These are phyloP conservation scores for Carex littledalei DNA, from an alignment of 176 grass and related monocot genomes.

Conservation along the genomic window DNA sequence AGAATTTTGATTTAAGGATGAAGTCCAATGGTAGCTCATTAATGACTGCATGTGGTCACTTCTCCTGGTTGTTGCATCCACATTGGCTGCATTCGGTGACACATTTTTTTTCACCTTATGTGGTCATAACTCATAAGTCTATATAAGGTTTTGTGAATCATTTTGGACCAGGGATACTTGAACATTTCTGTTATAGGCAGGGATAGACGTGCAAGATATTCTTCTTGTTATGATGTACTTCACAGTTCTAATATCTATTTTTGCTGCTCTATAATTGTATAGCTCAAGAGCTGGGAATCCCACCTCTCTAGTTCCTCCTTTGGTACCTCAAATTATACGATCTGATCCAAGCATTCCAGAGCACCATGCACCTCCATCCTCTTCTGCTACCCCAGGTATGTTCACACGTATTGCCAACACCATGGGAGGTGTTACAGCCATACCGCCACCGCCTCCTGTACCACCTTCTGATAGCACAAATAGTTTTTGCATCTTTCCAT, in stretches of 20 bases:
- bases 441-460: slow-evolving; percentile 29
- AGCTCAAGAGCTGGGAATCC: slow-evolving; percentile 70
- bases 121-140: not conserved
- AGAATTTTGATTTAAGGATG: not conserved
- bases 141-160: not conserved
- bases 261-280: slow-evolving; percentile 28
- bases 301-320: slow-evolving; percentile 55
- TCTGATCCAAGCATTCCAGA: slow-evolving; percentile 48
- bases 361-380: slow-evolving; percentile 48
- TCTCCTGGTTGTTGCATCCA: not conserved
- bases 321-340: slow-evolving; percentile 60
- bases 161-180: not conserved
- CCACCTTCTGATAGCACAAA: slow-evolving; percentile 30
- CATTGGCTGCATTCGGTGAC: not conserved
- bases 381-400: slow-evolving; percentile 34
- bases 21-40: not conserved
- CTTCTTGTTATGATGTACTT: not conserved
- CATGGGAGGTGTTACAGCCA: slow-evolving; percentile 2
- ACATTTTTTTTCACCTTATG: no score
- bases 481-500: slow-evolving; percentile 53
- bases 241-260: not conserved
- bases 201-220: not conserved
- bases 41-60: not conserved
- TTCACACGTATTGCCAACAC: slow-evolving; percentile 34
- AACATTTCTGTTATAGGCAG: not conserved